Conservation (phyloP, 306 rosid species). For the Trifolium pratense region DNA sequence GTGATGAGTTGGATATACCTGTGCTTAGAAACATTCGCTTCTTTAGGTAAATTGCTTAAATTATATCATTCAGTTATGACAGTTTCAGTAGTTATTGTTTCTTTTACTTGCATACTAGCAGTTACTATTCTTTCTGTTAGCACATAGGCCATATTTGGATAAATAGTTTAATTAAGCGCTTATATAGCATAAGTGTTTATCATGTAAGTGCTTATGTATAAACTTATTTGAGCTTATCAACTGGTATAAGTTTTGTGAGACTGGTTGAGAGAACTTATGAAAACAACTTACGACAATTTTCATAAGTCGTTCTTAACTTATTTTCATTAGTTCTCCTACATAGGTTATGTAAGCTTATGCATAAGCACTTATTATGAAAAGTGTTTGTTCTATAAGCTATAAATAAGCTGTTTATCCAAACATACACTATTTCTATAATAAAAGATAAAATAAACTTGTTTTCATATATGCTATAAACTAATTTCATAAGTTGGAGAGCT, state of each 20-base stretch:
- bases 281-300: background rate
- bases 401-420: too few species aligned
- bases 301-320: too few species aligned
- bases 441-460: too few species aligned
- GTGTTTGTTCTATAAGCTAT: too few species aligned
- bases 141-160: too few species aligned
- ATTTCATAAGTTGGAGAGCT: too few species aligned
- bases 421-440: too few species aligned
- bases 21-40: conserved; percentile 80
- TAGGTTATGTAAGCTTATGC: background rate
- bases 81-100: background rate
- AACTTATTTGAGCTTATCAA: too few species aligned
- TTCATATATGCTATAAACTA: too few species aligned
- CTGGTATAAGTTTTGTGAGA: background rate
- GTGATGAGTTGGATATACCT: conserved; percentile 70
- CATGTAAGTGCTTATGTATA: background rate
- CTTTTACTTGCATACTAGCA: background rate
- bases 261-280: background rate
- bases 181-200: background rate
- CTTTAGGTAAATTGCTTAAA: conserved; percentile 85
- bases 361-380: background rate
- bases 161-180: too few species aligned
- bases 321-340: too few species aligned
- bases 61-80: background rate
- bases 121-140: too few species aligned